phyloP scores from a whole-genome alignment of 495 filamentous ascomycete genomes.

The Daldinia loculata region DNA sequence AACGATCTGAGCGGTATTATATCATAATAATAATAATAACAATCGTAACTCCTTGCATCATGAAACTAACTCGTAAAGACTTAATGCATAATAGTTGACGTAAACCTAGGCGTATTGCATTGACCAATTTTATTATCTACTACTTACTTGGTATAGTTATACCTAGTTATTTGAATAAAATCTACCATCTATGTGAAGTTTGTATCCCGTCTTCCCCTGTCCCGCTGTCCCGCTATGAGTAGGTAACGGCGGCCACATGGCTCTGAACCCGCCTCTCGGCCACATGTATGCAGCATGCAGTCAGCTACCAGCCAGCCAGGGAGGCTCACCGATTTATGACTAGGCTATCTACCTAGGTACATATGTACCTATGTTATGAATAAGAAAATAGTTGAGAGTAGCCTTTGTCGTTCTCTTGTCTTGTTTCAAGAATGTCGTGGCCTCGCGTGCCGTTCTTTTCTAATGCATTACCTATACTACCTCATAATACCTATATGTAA shows the following conservation, averaged over 20 bases:
- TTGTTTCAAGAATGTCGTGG: slow-evolving; percentile 17
- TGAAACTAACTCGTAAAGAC: background rate
- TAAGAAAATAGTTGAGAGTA: no score
- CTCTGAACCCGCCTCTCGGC: slow-evolving; percentile 15
- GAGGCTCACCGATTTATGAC: slow-evolving; percentile 5
- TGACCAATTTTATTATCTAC: no score
- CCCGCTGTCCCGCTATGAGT: background rate
- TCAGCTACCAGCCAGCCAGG: slow-evolving; percentile 25
- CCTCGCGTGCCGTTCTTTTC: slow-evolving; percentile 11
- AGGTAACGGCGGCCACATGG: slow-evolving; percentile 31
- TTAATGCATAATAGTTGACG: no score
- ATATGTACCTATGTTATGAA: background rate
- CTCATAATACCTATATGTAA: background rate
- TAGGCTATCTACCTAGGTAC: background rate
- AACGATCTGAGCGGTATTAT: slow-evolving; percentile 18
- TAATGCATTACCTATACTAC: background rate
- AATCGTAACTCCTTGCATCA: background rate
- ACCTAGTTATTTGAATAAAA: no score
- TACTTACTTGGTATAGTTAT: no score
- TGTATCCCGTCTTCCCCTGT: background rate
- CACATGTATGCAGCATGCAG: slow-evolving; percentile 29
- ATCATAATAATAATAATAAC: background rate
- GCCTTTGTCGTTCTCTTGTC: slow-evolving; percentile 4
- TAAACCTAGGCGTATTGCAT: no score
- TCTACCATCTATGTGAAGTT: no score